Evolutionary conservation across 2,329 filamentous ascomycete genomes (phyloP).

Genomic region (Mariannaea elegans): DNA sequence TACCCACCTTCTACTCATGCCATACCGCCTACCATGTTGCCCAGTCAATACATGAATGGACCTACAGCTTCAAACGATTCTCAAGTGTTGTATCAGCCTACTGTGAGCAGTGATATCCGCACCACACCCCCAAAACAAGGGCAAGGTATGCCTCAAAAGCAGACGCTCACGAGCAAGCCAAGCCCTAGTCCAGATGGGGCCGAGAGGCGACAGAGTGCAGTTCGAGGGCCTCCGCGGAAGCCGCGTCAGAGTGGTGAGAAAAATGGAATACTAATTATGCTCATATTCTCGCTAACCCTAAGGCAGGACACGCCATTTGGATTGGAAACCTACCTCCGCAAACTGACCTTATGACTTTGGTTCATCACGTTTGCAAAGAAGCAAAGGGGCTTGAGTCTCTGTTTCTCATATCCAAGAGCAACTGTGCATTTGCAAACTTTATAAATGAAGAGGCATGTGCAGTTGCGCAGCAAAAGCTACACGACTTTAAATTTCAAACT

Average conservation of each 20-base stretch:
- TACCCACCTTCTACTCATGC: slow-evolving; percentile 46
- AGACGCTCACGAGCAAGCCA: slow-evolving; percentile 26
- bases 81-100: slow-evolving; percentile 31
- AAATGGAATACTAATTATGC: slow-evolving; percentile 5
- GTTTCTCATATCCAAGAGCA: slow-evolving; percentile 95
- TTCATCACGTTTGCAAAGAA: slow-evolving; percentile 87
- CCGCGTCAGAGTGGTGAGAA: slow-evolving; percentile 68
- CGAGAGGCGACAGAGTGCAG: slow-evolving; percentile 37
- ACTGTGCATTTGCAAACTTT: slow-evolving; percentile 97
- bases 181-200: slow-evolving; percentile 29
- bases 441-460: slow-evolving; percentile 80
- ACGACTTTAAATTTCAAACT: slow-evolving; percentile 89
- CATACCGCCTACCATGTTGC: slow-evolving; percentile 45
- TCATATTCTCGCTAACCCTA: slow-evolving; percentile 12
- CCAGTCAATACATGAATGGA: slow-evolving; percentile 47
- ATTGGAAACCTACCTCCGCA: slow-evolving; percentile 92
- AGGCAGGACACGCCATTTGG: slow-evolving; percentile 86
- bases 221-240: slow-evolving; percentile 49
- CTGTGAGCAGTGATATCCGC: slow-evolving; percentile 18
- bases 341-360: slow-evolving; percentile 82
- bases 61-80: slow-evolving; percentile 37
- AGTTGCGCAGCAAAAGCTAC: slow-evolving; percentile 81
- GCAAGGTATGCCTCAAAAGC: slow-evolving; percentile 35
- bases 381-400: slow-evolving; percentile 84
- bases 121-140: slow-evolving; percentile 27